Percentiles rank a stretch among this genome's conserved stretches.
phyloP scores from a whole-genome alignment of 352 stramenopile genomes.

The Globisporangium nunn region DNA sequence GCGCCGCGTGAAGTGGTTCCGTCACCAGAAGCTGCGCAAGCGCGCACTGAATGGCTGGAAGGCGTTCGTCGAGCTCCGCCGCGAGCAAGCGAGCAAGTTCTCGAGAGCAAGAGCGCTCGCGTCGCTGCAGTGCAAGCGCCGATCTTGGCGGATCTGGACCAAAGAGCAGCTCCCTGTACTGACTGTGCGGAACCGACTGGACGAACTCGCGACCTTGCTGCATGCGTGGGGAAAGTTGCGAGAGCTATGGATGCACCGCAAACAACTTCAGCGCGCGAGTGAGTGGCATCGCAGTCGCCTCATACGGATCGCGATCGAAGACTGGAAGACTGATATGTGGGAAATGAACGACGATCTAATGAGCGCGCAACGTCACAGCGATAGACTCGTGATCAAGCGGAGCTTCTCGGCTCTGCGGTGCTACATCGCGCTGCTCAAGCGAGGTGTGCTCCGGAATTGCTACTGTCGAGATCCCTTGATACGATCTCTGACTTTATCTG shows the following conservation, averaged over 20 bases:
- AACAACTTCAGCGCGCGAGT: neutral
- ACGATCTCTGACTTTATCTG: no score
- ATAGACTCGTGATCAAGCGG: neutral
- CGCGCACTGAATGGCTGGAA: slow-evolving; percentile 12
- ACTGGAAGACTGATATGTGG: neutral
- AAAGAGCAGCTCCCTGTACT: neutral
- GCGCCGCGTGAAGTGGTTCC: slow-evolving; percentile 16
- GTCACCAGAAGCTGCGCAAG: slow-evolving; percentile 20
- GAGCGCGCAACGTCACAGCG: neutral
- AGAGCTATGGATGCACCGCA: neutral
- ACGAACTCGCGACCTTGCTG: neutral
- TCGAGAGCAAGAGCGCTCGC: neutral
- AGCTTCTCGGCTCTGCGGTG: neutral
- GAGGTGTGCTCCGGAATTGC: neutral
- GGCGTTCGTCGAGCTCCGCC: slow-evolving; percentile 5
- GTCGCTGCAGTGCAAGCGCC: neutral
- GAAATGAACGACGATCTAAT: neutral
- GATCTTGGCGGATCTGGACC: neutral
- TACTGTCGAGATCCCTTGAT: no score
- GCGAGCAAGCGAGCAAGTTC: neutral
- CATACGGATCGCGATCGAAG: neutral
- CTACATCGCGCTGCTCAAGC: neutral
- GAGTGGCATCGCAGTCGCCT: neutral
- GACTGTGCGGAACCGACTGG: neutral
- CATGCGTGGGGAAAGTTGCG: neutral